Conservation (phyloP, 2,329 filamentous ascomycete genomes). For the Fusarium succisae region DNA sequence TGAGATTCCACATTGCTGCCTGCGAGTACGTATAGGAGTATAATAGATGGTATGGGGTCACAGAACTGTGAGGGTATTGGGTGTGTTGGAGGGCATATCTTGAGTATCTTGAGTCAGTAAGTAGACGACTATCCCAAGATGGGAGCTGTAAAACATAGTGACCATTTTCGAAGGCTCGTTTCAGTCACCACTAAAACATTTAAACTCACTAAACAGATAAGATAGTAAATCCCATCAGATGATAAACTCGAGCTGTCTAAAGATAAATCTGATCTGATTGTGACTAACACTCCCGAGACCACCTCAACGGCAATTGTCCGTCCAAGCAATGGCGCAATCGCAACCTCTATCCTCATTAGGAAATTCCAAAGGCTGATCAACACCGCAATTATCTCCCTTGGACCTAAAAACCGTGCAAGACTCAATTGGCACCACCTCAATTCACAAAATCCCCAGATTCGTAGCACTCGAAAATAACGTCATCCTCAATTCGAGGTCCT, state of each 20-base stretch:
- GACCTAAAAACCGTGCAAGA: not conserved
- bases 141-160: not conserved
- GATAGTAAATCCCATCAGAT: not conserved
- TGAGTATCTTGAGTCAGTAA: too few species aligned
- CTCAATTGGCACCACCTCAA: not conserved
- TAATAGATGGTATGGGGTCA: accelerated
- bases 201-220: not conserved
- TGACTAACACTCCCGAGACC: not conserved
- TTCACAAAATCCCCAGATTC: not conserved
- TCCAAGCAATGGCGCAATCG: slow-evolving; percentile 18
- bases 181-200: not conserved
- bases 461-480: slow-evolving; percentile 19
- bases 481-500: not conserved
- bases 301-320: not conserved
- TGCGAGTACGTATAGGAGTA: not conserved
- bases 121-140: not conserved
- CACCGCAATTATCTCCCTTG: not conserved
- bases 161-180: not conserved
- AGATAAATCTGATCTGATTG: not conserved
- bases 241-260: not conserved
- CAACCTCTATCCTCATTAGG: slow-evolving; percentile 1
- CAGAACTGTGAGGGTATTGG: not conserved
- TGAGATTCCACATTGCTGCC: not conserved
- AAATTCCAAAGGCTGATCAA: slow-evolving; percentile 11
- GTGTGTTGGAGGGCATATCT: too few species aligned